These are phyloP conservation scores for Erythrophleum ivorense DNA, from an alignment of 331 rosid genomes.

Conservation along the genomic window DNA sequence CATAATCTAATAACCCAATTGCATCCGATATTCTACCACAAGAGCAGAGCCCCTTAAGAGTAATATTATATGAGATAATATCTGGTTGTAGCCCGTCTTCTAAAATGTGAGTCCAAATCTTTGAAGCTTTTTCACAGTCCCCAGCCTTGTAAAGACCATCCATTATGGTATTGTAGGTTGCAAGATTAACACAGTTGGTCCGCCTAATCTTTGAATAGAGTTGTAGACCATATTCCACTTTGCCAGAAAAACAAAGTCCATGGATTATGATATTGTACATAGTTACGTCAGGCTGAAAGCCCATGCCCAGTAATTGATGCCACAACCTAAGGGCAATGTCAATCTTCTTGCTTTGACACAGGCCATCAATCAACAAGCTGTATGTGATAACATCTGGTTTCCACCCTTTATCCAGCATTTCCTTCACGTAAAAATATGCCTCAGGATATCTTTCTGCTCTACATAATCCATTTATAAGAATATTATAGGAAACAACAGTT, in stretches of 20 bases:
- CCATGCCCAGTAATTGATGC: conserved; percentile 61
- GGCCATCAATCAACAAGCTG: conserved; percentile 72
- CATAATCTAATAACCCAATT: conserved; percentile 59
- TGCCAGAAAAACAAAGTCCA: conserved; percentile 78
- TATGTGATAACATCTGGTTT: conserved; percentile 80
- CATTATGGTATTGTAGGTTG: conserved; percentile 84
- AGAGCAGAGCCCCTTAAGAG: conserved; percentile 81
- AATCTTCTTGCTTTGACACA: conserved; percentile 68
- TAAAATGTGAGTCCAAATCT: conserved; percentile 63
- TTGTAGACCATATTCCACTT: conserved; percentile 65
- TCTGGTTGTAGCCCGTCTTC: conserved; percentile 70
- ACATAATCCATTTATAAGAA: conserved; percentile 79
- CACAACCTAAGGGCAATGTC: conserved; percentile 69
- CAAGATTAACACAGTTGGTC: conserved; percentile 62
- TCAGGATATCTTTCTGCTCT: conserved; percentile 66
- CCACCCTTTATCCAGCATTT: conserved; percentile 78
- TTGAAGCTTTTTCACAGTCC: conserved; percentile 67
- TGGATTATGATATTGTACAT: conserved; percentile 81
- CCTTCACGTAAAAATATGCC: conserved; percentile 64
- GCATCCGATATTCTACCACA: conserved; percentile 74
- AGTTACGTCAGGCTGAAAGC: conserved; percentile 65
- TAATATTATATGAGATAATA: conserved; percentile 81
- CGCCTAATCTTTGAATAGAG: conserved; percentile 65
- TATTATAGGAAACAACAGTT: conserved; percentile 77
- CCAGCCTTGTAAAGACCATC: conserved; percentile 78